A percentile compares a stretch with the other conserved stretches of the same genome.
Conservation (phyloP, 768 basidiomycete genomes). For the Boletus insuetus region DNA sequence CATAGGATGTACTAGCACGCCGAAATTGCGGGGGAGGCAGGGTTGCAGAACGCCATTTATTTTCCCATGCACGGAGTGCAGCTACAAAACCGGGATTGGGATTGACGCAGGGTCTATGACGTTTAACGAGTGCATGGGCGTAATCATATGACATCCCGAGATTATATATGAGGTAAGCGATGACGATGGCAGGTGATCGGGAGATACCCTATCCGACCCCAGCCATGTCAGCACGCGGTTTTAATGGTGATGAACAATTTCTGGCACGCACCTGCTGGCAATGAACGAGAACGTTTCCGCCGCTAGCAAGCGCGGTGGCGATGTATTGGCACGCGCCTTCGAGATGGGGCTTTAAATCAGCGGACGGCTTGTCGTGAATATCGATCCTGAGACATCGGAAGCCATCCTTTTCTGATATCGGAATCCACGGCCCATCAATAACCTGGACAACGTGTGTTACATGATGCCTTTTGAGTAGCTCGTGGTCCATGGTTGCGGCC, state of each 20-base stretch:
- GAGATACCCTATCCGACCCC: slow-evolving; percentile 59
- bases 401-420: slow-evolving; percentile 43
- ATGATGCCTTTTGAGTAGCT: slow-evolving; percentile 46
- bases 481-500: slow-evolving; percentile 54
- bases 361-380: slow-evolving; percentile 58
- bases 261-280: slow-evolving; percentile 67
- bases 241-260: neutral
- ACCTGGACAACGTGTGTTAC: slow-evolving; percentile 66
- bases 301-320: slow-evolving; percentile 54
- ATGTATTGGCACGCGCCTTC: slow-evolving; percentile 69
- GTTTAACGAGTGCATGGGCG: slow-evolving; percentile 57
- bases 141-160: slow-evolving; percentile 71
- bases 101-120: slow-evolving; percentile 68
- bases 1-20: slow-evolving; percentile 30
- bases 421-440: slow-evolving; percentile 64
- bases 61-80: slow-evolving; percentile 59
- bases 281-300: slow-evolving; percentile 71
- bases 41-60: slow-evolving; percentile 24
- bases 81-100: slow-evolving; percentile 76
- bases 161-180: slow-evolving; percentile 77
- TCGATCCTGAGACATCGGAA: slow-evolving; percentile 62
- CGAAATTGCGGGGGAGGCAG: slow-evolving; percentile 21
- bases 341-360: slow-evolving; percentile 65
- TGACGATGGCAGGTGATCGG: slow-evolving; percentile 72
- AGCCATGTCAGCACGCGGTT: neutral